These are phyloP conservation scores for Ophiostoma triangulosporum DNA, from an alignment of 2,329 filamentous ascomycete genomes.

Conservation along the genomic window DNA sequence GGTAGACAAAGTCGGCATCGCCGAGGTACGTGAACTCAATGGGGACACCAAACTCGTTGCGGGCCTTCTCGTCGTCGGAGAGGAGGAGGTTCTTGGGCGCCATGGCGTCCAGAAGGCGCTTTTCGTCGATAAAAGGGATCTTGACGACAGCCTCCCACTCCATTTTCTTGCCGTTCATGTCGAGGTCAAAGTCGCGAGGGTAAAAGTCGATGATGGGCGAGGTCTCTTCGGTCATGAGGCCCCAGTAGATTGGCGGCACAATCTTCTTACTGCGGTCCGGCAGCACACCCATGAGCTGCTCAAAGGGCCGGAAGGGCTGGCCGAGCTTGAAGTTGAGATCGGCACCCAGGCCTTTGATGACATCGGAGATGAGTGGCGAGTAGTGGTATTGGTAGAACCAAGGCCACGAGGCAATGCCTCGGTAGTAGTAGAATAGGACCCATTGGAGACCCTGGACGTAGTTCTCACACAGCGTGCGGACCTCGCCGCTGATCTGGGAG, in stretches of 20 bases:
- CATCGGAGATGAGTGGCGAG: conserved; percentile 84
- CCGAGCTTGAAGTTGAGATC: conserved; percentile 88
- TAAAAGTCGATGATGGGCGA: conserved; percentile 98
- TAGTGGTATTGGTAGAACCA: conserved; percentile 98
- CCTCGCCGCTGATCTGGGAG: conserved; percentile 60
- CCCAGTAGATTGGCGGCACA: conserved; percentile 74
- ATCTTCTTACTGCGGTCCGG: conserved; percentile 96
- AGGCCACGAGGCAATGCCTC: conserved; percentile 92
- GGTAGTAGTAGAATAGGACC: conserved; percentile 98
- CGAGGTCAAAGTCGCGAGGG: conserved; percentile 87
- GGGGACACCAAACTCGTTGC: conserved; percentile 84
- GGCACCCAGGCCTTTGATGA: conserved; percentile 73
- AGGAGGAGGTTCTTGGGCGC: conserved; percentile 66
- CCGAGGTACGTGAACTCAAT: conserved; percentile 83
- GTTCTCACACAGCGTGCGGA: conserved; percentile 77
- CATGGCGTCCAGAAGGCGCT: conserved; percentile 74
- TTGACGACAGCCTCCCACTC: conserved; percentile 99
- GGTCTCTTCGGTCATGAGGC: conserved; percentile 78
- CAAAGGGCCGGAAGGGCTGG: conserved; percentile 86
- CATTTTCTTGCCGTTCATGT: conserved; percentile 99
- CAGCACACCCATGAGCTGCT: conserved; percentile 96
- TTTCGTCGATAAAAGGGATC: conserved; percentile 96
- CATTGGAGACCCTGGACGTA: conserved; percentile 96
- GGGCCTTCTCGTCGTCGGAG: conserved; percentile 60
- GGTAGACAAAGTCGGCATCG: conserved; percentile 67